phyloP scores from a whole-genome alignment of 306 rosid genomes.

The Adenanthera pavonina region DNA sequence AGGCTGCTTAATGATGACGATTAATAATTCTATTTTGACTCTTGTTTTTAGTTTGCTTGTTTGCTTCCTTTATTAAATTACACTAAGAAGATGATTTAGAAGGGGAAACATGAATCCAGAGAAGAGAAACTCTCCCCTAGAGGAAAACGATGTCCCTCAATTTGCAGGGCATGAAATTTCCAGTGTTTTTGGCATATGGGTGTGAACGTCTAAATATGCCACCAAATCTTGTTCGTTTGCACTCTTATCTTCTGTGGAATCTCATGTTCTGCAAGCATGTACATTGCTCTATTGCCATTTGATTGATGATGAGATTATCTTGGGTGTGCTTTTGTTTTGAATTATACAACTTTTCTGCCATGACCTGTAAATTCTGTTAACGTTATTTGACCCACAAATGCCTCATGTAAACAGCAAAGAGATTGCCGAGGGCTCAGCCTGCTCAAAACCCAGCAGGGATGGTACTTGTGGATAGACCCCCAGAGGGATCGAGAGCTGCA shows the following conservation, averaged over 20 bases:
- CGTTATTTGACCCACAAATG: constrained; percentile 27
- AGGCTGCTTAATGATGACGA: constrained; percentile 12
- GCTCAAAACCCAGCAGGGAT: constrained; percentile 68
- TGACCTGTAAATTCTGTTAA: constrained; percentile 25
- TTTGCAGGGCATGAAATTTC: constrained; percentile 15
- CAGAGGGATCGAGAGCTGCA: constrained; percentile 59
- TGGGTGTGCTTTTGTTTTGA: constrained; percentile 1
- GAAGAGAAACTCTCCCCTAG: neutral
- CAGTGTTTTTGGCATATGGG: neutral
- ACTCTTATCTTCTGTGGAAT: constrained; percentile 11
- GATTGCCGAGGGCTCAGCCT: constrained; percentile 67
- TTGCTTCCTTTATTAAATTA: neutral
- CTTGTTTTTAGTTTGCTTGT: neutral
- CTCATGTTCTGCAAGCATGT: neutral
- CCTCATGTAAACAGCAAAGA: constrained; percentile 62
- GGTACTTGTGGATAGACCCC: constrained; percentile 69
- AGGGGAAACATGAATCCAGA: neutral
- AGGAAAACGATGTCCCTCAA: constrained; percentile 20
- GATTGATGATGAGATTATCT: neutral
- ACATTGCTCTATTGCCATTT: neutral
- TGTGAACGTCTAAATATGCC: neutral
- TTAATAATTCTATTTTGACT: neutral
- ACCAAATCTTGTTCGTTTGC: neutral
- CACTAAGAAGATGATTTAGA: neutral
- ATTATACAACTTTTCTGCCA: neutral